These are phyloP conservation scores for Leccinum olivaceopallidum DNA, from an alignment of 768 basidiomycete genomes.

Conservation along the genomic window DNA sequence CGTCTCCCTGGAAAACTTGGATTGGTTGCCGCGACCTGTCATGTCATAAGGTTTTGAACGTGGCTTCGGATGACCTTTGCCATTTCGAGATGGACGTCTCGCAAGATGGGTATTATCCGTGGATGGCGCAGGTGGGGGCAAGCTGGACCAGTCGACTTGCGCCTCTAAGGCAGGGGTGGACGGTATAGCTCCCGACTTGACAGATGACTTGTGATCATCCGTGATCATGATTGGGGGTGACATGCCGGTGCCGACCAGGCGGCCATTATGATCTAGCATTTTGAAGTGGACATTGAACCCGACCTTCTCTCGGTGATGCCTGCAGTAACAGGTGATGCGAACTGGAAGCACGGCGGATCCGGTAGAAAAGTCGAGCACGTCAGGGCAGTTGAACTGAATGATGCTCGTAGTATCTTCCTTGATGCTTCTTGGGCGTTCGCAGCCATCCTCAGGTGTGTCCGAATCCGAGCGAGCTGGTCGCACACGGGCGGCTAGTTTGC, in stretches of 20 bases:
- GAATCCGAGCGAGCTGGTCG: constrained; percentile 76
- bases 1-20: constrained; percentile 55
- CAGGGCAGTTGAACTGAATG: constrained; percentile 94
- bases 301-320: constrained; percentile 96
- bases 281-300: constrained; percentile 92
- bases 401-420: constrained; percentile 79
- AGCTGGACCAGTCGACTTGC: constrained; percentile 54
- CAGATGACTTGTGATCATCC: constrained; percentile 93
- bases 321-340: constrained; percentile 96
- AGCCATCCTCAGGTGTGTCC: constrained; percentile 60
- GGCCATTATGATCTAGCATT: constrained; percentile 77
- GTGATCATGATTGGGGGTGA: constrained; percentile 97
- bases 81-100: constrained; percentile 45
- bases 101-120: constrained; percentile 41
- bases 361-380: constrained; percentile 83
- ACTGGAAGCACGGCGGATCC: constrained; percentile 91
- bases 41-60: constrained; percentile 74
- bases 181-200: constrained; percentile 30
- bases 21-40: constrained; percentile 29
- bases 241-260: constrained; percentile 76
- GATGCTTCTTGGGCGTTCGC: constrained; percentile 42
- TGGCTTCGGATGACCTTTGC: constrained; percentile 52
- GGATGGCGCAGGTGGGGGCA: constrained; percentile 22
- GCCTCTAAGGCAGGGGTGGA: constrained; percentile 37
- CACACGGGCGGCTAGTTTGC: constrained; percentile 84